These are phyloP conservation scores for Backusella westeae DNA, from an alignment of 192 early-diverging fungal species.

Conservation along the genomic window DNA sequence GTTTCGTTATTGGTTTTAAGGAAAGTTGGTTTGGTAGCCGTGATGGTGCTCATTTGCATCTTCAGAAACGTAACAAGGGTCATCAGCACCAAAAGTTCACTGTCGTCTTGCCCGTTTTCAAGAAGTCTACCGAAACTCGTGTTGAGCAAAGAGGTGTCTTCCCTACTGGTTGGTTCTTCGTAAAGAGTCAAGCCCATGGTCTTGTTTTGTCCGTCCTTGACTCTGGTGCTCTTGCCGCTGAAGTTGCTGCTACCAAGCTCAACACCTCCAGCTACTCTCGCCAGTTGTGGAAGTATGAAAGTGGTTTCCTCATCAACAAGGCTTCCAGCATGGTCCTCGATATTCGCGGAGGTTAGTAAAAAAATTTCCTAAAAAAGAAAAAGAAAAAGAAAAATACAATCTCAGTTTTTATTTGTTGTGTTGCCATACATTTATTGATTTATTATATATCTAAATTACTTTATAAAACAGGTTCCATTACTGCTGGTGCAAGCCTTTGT, in stretches of 20 bases:
- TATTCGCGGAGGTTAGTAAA: slow-evolving; percentile 29
- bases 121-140: slow-evolving; percentile 4
- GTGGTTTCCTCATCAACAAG: slow-evolving; percentile 38
- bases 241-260: slow-evolving; percentile 23
- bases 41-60: slow-evolving; percentile 28
- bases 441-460: neutral
- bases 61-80: slow-evolving; percentile 15
- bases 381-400: slow-evolving; percentile 2
- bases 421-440: slow-evolving; percentile 2
- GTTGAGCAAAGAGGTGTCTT: slow-evolving; percentile 16
- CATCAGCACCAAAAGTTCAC: slow-evolving; percentile 17
- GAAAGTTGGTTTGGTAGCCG: slow-evolving; percentile 31
- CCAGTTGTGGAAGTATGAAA: slow-evolving; percentile 37
- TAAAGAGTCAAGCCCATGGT: slow-evolving; percentile 31
- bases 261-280: slow-evolving; percentile 25
- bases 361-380: slow-evolving; percentile 6
- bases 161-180: slow-evolving; percentile 40
- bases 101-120: slow-evolving; percentile 32
- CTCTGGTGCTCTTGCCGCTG: slow-evolving; percentile 28
- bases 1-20: slow-evolving; percentile 26
- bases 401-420: neutral
- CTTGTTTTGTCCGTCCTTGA: slow-evolving; percentile 31
- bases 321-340: slow-evolving; percentile 36
- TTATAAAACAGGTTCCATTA: slow-evolving; percentile 17
- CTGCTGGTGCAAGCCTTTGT: slow-evolving; percentile 15